Base-by-base conservation (phyloP, 2,329 filamentous ascomycete species). In the Colletotrichum kahawae region DNA sequence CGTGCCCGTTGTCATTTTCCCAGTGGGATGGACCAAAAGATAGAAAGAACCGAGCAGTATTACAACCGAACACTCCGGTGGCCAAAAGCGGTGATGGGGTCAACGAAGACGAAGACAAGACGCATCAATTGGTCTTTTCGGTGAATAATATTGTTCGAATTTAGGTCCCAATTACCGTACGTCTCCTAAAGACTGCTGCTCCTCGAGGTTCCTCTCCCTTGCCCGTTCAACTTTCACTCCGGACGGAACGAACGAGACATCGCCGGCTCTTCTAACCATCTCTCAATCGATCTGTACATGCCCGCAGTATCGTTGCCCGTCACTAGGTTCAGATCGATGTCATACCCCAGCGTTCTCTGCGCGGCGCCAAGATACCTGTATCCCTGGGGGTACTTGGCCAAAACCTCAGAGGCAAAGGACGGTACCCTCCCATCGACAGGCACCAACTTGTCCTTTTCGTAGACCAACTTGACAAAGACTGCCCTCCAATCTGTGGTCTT, bases 391-490 rank as follows among this genome's bases (percentile, higher is more conserved):
- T 85, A 87, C 51, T 76, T 79, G 8, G 79, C 80, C 63, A 89
- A 80, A 59, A 84, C 82, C 14, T 84, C 82, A 31, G 77, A 67
- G n/a, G 81, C 72, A 75, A 89, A 87, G 1, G 48, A 71, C 0
- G 87, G 87, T 18, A 81, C 81, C 77, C 78, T 80, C 48, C 87
- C 87, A 76, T 88, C 84, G 48, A 85, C 84, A 5, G 87, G 83
- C 4, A 88, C 83, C 34, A 89, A 79, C 81, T 87, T 88, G 82
- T 89, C 87, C 80, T 88, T 88, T 76, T 88, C 87, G 79, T 88
- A 87, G 77, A 88, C 83, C 67, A 88, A 82, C 82, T 88, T 88
- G 80, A 87, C 86, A 76, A 85, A 87, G 65, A 82, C 82, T 63
- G 85, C 81, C 78, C 84, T 85, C 86, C 86, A 88, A 24, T 76